Evolutionary conservation across 768 basidiomycete genomes (phyloP).

Genomic region (Tulasnella sp.): DNA sequence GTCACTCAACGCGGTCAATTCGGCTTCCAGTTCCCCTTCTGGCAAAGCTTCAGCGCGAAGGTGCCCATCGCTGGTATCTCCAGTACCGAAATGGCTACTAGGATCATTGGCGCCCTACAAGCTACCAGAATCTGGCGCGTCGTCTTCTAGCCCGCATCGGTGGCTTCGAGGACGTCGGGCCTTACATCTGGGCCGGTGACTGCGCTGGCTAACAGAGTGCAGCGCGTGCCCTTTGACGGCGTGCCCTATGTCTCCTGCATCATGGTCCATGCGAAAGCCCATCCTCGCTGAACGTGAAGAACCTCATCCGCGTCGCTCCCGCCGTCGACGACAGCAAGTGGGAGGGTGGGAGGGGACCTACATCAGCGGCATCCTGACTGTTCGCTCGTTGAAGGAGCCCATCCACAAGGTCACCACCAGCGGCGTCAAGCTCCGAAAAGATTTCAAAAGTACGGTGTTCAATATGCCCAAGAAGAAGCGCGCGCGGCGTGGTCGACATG

Average conservation of each 20-base stretch:
- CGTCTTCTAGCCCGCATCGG: constrained; percentile 95
- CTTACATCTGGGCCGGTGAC: no score
- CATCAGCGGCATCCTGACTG: constrained; percentile 85
- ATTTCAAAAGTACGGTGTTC: constrained; percentile 96
- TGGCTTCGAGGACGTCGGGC: no score
- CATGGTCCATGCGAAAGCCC: constrained; percentile 93
- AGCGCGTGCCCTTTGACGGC: constrained; percentile 83
- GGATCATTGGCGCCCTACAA: constrained; percentile 80
- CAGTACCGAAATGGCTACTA: constrained; percentile 89
- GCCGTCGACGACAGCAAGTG: constrained; percentile 76
- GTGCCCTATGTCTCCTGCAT: constrained; percentile 96
- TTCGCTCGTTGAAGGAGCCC: constrained; percentile 96
- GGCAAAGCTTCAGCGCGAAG: constrained; percentile 96
- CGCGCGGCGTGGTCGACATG: constrained; percentile 68
- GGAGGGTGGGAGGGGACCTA: constrained; percentile 87
- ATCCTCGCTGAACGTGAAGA: constrained; percentile 89
- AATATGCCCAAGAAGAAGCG: constrained; percentile 94
- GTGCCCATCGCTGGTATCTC: constrained; percentile 95
- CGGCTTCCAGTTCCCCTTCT: constrained; percentile 91
- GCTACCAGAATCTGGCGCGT: constrained; percentile 87
- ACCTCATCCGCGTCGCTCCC: constrained; percentile 86
- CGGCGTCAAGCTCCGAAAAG: constrained; percentile 90
- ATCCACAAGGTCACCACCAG: constrained; percentile 99
- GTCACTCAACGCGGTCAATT: constrained; percentile 97
- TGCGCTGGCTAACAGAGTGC: no score